Percentiles rank a stretch among this genome's conserved stretches.
Evolutionary conservation across 805 yeast species (phyloP).

Genomic region (Priceomyces fermenticarens): DNA sequence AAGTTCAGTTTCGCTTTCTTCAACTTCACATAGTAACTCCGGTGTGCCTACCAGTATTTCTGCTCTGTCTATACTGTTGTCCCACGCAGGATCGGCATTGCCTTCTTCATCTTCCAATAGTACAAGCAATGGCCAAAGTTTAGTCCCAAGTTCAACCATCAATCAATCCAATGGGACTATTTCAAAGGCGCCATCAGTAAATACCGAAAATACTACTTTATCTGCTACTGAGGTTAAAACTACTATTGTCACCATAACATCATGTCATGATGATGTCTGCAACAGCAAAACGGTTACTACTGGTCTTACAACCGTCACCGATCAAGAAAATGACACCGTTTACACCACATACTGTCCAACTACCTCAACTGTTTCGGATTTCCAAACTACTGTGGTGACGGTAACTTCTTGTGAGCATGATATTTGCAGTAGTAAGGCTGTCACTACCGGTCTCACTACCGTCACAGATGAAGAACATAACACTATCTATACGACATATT

Average conservation of each 20-base stretch:
- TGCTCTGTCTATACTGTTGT: too few relatives aligned
- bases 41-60: too few relatives aligned
- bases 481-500: neutral
- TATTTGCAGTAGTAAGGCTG: neutral
- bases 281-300: constrained; percentile 29
- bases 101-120: too few relatives aligned
- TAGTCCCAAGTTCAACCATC: too few relatives aligned
- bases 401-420: neutral
- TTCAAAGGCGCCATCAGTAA: too few relatives aligned
- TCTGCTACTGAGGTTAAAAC: constrained; percentile 25
- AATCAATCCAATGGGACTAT: too few relatives aligned
- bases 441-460: neutral
- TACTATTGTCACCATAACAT: constrained; percentile 34
- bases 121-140: too few relatives aligned
- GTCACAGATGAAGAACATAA: neutral
- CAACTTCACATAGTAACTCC: too few relatives aligned
- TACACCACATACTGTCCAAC: constrained; percentile 38
- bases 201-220: constrained; percentile 25
- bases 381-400: neutral
- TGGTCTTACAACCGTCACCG: too few relatives aligned
- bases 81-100: too few relatives aligned
- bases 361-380: constrained; percentile 14
- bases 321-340: constrained; percentile 20
- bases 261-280: constrained; percentile 32
- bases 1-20: too few relatives aligned